These are phyloP conservation scores for Sphaerulina vaccinii DNA, from an alignment of 2,329 filamentous ascomycete genomes.

Conservation along the genomic window DNA sequence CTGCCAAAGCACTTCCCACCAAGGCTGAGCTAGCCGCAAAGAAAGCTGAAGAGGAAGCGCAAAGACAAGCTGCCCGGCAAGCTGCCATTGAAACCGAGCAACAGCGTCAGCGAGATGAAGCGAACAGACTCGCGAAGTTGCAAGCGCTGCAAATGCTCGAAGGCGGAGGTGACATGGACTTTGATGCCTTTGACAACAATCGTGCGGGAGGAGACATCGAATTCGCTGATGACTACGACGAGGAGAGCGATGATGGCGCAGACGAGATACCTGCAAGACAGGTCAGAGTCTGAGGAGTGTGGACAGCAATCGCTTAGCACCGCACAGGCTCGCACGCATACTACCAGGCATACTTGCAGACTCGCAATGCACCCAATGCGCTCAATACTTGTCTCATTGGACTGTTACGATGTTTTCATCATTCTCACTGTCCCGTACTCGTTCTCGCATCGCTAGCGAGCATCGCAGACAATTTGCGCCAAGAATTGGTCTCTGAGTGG, in stretches of 20 bases:
- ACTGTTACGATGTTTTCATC: too few relatives aligned
- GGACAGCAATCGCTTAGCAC: not conserved
- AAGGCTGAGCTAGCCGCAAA: not conserved
- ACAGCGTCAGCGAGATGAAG: constrained; percentile 29
- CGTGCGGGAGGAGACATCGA: constrained; percentile 13
- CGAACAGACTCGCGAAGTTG: constrained; percentile 39
- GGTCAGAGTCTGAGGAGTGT: not conserved
- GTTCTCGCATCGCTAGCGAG: too few relatives aligned
- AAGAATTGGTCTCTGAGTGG: too few relatives aligned
- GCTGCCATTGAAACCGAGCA: constrained; percentile 11
- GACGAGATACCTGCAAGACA: constrained; percentile 23
- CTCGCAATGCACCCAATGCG: not conserved
- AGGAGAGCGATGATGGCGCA: constrained; percentile 22
- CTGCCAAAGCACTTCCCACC: constrained; percentile 3
- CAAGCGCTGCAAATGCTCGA: constrained; percentile 35
- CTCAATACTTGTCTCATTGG: not conserved
- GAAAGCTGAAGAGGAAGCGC: constrained; percentile 4
- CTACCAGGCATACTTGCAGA: not conserved
- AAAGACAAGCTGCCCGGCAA: constrained; percentile 1
- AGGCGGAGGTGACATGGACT: constrained; percentile 14
- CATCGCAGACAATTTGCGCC: not conserved
- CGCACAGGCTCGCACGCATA: not conserved
- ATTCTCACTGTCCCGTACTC: too few relatives aligned
- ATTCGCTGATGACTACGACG: constrained; percentile 13
- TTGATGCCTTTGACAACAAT: constrained; percentile 7